Evolutionary conservation across 495 filamentous ascomycete genomes (phyloP), one percentile per base, ranked within the genome.

Genomic region (Hypoxylon subgilvum): DNA sequence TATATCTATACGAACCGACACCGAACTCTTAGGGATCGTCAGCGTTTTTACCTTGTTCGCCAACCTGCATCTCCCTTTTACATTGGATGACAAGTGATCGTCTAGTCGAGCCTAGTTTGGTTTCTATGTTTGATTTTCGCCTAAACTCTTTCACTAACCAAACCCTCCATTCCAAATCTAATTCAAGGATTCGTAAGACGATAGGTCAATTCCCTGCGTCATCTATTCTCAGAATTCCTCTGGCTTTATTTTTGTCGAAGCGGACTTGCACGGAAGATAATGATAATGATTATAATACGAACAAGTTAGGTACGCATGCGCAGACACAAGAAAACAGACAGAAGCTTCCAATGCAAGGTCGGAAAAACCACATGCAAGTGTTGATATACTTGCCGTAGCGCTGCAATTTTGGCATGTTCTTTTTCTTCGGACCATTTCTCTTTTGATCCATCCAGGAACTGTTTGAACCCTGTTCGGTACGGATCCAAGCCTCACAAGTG

Each of bases 161-260:
- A 52, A 40, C 43, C 36, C 49, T 27, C 54, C 41, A 52, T 43
- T 55, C 49, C 39, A n/a, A 50, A 59, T 64, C 61, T 59, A 44
- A 49, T 32, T 44, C 34, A 27, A 30, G 46, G 46, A 55, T 28
- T 40, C 19, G 49, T 31, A 59, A 64, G 61, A 55, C 61, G 54
- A 64, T 39, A 64, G 39, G 50, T 64, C 61, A 64, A 46, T 64
- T 64, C 14, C 47, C 59, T 64, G 61, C 61, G 61, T 64, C 61
- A 64, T 64, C 50, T n/a, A n/a, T 38, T 21, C 18, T 40, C 50
- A 47, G 61, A 64, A 44, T 50, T 54, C n/a, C n/a, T n/a, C n/a
- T n/a, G n/a, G n/a, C n/a, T n/a, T n/a, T n/a, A n/a, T n/a, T 45
- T 34, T 28, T 36, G 30, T 47, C 35, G 22, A 25, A 35, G 23